A percentile compares a stretch with the other conserved stretches of the same genome.
These are phyloP conservation scores for Alternaria angustiovoidea DNA, from an alignment of 2,329 filamentous ascomycete genomes.

Conservation along the genomic window DNA sequence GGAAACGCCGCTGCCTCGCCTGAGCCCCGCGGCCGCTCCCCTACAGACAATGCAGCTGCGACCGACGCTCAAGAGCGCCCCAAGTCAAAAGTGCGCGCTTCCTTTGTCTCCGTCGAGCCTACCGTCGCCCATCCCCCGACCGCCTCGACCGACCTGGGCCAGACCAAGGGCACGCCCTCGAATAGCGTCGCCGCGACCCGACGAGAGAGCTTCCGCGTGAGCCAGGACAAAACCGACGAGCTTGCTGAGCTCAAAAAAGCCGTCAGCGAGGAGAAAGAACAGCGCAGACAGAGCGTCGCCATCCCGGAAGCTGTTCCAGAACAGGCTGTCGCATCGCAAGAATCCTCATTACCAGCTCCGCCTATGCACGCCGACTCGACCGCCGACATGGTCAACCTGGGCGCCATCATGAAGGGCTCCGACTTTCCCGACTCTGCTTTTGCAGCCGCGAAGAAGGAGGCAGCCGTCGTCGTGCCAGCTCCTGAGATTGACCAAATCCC, in stretches of 20 bases:
- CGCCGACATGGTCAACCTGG: constrained; percentile 41
- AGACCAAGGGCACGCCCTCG: constrained; percentile 35
- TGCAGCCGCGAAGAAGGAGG: constrained; percentile 15
- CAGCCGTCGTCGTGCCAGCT: not conserved
- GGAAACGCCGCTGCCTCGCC: constrained; percentile 46
- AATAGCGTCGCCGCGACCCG: constrained; percentile 46
- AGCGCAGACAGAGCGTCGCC: constrained; percentile 47
- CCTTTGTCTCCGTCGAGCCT: constrained; percentile 57
- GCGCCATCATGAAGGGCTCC: constrained; percentile 48
- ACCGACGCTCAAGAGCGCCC: constrained; percentile 46
- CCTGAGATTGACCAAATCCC: constrained; percentile 4
- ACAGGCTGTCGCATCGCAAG: constrained; percentile 52
- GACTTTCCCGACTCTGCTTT: constrained; percentile 40
- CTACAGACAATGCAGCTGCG: constrained; percentile 43
- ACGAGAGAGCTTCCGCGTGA: constrained; percentile 55
- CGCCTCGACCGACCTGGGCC: constrained; percentile 37
- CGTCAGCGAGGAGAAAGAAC: constrained; percentile 52
- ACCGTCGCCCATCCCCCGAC: constrained; percentile 34
- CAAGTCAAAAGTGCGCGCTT: constrained; percentile 57
- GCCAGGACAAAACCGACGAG: constrained; percentile 45
- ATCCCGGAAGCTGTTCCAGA: constrained; percentile 54
- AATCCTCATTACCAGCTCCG: constrained; percentile 47
- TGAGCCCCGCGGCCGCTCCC: constrained; percentile 56
- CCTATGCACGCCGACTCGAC: constrained; percentile 38
- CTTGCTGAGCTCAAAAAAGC: constrained; percentile 51